Base-by-base conservation (phyloP, 441 rosid species). In the Bruguiera hainesii region DNA sequence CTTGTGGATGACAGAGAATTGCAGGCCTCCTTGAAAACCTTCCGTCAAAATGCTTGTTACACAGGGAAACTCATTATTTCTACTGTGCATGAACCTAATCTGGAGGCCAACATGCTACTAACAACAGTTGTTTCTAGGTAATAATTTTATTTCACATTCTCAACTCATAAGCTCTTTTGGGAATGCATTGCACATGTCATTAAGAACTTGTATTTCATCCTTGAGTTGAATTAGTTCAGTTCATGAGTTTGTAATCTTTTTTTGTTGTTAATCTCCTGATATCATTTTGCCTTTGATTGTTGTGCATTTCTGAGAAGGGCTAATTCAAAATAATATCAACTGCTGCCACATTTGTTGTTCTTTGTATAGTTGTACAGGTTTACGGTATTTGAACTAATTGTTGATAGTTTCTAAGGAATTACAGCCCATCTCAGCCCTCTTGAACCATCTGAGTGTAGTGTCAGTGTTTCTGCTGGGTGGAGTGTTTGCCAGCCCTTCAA, bases 71-170 rank as follows among this genome's bases (percentile, higher is more conserved):
- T 89, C 58, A 76, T 89, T 73, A 61, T 88, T 61, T 84, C 87
- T 57, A 55, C 75, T 61, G 67, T 80, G 76, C 78, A 82, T 75
- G 97, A 89, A 64, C 92, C 92, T 71, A 77, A 72, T 78, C 73
- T 89, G 79, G 96, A 89, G 75, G 73, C 73, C 58, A 75, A 82
- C 74, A 66, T 83, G 73, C 73, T 84, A 30, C 80, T 88, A 66
- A 85, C 98, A 68, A 83, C 92, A 7, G 79, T 94, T 81, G 71
- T 80, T 60, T 62, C 82, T 65, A 88, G 96, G 97, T 94, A 84
- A 75, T 85, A 66, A 63, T 76, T 56, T 35, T 60, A 4, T 10
- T 50, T 48, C 55, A 63, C 25, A 11, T 42, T 61, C 50, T 49
- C 6, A 46, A 50, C 21, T 23, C 3, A 28, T 61, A 0, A 26